These are phyloP conservation scores for Lentinula boryana DNA, from an alignment of 768 basidiomycete genomes.

Conservation along the genomic window DNA sequence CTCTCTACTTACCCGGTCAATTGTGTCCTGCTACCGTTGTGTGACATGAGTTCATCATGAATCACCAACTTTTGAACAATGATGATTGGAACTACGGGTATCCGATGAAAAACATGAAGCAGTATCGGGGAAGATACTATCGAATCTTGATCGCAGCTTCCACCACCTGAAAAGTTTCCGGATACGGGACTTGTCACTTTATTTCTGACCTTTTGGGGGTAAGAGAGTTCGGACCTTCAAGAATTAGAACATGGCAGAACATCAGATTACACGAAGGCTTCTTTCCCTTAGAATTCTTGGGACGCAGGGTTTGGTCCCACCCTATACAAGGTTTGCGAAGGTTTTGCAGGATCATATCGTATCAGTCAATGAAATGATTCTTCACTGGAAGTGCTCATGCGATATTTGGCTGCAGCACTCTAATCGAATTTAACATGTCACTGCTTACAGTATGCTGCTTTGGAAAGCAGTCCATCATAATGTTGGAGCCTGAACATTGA, in stretches of 20 bases:
- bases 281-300: too few relatives aligned
- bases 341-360: too few relatives aligned
- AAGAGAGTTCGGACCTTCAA: conserved; percentile 23
- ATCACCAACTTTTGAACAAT: too few relatives aligned
- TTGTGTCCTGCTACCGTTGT: too few relatives aligned
- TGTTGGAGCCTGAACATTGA: background rate
- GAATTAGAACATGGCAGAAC: background rate
- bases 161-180: conserved; percentile 2
- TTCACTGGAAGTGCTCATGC: conserved; percentile 13
- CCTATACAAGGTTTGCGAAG: too few relatives aligned
- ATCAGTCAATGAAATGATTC: too few relatives aligned
- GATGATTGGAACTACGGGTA: background rate
- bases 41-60: too few relatives aligned
- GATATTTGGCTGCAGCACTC: conserved; percentile 9
- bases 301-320: too few relatives aligned
- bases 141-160: conserved; percentile 17
- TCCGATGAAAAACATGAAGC: background rate
- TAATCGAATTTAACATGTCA: conserved; percentile 6
- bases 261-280: too few relatives aligned
- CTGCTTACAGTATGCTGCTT: background rate
- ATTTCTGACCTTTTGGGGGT: conserved; percentile 27
- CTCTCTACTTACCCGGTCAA: too few relatives aligned
- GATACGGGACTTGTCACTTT: conserved; percentile 24
- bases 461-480: conserved; percentile 1
- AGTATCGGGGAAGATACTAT: background rate